Base-by-base conservation (phyloP, 306 rosid genomes). In the Boehmeria nivea region DNA sequence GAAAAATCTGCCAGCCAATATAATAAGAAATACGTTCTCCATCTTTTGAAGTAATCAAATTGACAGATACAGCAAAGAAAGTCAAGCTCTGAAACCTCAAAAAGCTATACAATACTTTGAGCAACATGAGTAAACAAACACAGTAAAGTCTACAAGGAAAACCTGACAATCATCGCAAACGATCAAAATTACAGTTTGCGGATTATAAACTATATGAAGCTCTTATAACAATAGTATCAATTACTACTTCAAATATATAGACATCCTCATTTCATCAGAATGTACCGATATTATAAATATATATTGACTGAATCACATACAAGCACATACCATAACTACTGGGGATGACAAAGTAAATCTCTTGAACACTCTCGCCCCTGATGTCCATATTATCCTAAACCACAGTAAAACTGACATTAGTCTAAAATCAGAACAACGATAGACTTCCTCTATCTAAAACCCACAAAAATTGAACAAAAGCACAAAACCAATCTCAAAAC, bases 311-410 rank as follows among this genome's bases (percentile, higher is more conserved):
- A 31, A 31, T 31, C 36, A 10, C 36, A 2, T 31, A 31, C 3
- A 10, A 40, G 15, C n/a, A 40, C 45, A n/a, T 11, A 82, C 98
- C 95, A 39, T 86, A 68, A 87, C 34, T 3, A 90, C 64, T 4
- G 90, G 71, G 8, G 91, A 78, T n/a, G 71, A 67, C 68, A 83
- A 64, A 36, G 94, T 84, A 61, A 90, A 90, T 40, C 98, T 68
- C 82, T 82, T 90, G 63, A 78, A 84, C 31, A 90, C 98, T 59
- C 95, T 64, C 12, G 98, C 81, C 72, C 94, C 95, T 1, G 85
- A 78, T 33, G 95, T 76, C 98, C 98, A 90, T 63, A 80, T 80
- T 56, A 90, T 87, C 83, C 98, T 90, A 23, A 8, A 10, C 7
- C 22, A 45, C 22, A 4, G 24, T 0, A 16, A 23, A n/a, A n/a